Base-by-base conservation (phyloP, 2,329 filamentous ascomycete species). In the Xylogone sp. region DNA sequence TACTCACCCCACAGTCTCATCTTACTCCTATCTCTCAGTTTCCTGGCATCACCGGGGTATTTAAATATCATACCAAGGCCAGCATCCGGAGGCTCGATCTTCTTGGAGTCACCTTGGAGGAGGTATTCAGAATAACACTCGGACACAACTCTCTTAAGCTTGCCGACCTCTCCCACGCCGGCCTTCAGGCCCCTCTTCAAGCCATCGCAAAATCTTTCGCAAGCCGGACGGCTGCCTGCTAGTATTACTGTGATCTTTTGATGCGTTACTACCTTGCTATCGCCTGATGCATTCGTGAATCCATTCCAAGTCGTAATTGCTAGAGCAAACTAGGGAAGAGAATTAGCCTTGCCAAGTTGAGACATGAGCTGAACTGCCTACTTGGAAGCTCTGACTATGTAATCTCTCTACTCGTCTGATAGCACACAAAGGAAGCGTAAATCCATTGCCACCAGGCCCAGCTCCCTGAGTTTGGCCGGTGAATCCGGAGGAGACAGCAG, bases 1-100 rank as follows among this genome's bases (percentile, higher is more conserved):
- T 99, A 99, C 71, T 99, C 94, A 52, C 89, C 90, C 94, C 94
- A 99, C 42, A 99, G 73, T 44, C 94, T 82, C 88, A 99, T 97
- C 75, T 99, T 99, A 65, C 93, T 96, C 52, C 91, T 82, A 68
- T 99, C 94, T 60, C 94, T 82, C 53, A 97, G 78, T 71, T 97
- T 97, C 66, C 92, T 89, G 34, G 92, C 83, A 72, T 99, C 95
- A 51, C 94, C 94, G 1, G 94, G 94, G 65, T 99, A 99, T 63
- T 87, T 85, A 70, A 97, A 99, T 13, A 95, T 71, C 81, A 95
- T 89, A 31, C 94, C 94, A 31, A 99, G 75, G 1, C 94, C 94
- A 20, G 92, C 94, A 70, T 99, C 93, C n/a, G 94, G 93, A 13
- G 87, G 82, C 49, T 80, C 78, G n/a, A 68, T 67, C 63, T 86